Conservation (phyloP, 148 eudicot genomes). For the Linanthus parryae region DNA sequence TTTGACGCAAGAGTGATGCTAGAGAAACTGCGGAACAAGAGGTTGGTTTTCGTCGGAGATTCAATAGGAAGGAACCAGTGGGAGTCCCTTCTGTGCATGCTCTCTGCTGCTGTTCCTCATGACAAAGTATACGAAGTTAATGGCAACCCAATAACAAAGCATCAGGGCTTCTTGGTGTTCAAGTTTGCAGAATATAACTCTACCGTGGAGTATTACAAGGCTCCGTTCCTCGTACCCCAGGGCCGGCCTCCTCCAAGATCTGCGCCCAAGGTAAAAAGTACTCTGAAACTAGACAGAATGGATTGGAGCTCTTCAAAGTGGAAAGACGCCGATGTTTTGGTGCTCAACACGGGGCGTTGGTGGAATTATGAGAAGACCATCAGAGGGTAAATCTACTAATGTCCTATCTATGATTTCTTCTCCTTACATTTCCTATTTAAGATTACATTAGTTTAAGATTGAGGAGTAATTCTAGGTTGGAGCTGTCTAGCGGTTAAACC, state of each 20-base stretch:
- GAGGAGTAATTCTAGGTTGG: background rate
- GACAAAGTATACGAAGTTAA: conserved; percentile 89
- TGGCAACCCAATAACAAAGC: conserved; percentile 91
- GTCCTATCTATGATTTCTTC: conserved; percentile 1
- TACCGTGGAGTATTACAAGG: conserved; percentile 85
- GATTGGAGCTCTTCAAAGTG: conserved; percentile 75
- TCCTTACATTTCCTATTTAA: background rate
- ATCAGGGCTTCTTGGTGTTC: conserved; percentile 79
- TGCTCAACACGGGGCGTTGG: conserved; percentile 92
- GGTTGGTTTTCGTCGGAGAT: conserved; percentile 75
- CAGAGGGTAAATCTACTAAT: conserved; percentile 51
- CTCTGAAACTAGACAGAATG: conserved; percentile 68
- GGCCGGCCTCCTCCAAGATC: conserved; percentile 61
- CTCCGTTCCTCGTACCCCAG: conserved; percentile 79
- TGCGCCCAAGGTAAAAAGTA: conserved; percentile 36
- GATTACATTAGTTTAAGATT: background rate
- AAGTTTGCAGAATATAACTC: conserved; percentile 68
- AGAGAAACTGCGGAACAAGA: conserved; percentile 66
- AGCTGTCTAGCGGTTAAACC: background rate
- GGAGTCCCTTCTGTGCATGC: conserved; percentile 90
- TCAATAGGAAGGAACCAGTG: conserved; percentile 92
- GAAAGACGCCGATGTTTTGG: conserved; percentile 65
- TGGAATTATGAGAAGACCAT: conserved; percentile 97
- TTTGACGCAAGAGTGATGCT: conserved; percentile 62
- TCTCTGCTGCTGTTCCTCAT: conserved; percentile 65